Evolutionary conservation across 2,329 filamentous ascomycete species (phyloP), one percentile per base, ranked within the genome.

Genomic region (Teratosphaeria destructans): DNA sequence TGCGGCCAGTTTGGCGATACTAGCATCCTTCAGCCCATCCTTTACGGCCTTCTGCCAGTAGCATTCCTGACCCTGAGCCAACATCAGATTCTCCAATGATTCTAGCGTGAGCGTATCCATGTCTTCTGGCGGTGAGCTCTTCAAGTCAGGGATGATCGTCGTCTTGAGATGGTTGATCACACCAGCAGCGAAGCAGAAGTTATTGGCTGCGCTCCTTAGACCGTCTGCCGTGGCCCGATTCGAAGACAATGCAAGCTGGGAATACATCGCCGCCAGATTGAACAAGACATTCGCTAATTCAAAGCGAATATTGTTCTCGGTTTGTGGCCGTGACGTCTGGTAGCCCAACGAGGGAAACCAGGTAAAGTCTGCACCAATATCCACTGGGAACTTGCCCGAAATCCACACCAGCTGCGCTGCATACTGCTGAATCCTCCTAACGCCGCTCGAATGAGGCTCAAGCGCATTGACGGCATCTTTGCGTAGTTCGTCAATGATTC

Each of bases 31-130:
- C 76, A 96, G 85, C 27, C 87, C 86, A 71, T 96, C 93, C 78
- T 95, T 92, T 60, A 95, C 92, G 0, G 94, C 93, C 72, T 96
- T 97, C 67, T 94, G 88, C 94, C 94, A 99, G 74, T 94, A 97
- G 72, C 92, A 97, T 76, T 99, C 94, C 71, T 99, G 94, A 32
- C 88, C 92, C 72, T 99, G 91, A 0, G 92, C 93, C 10, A 99
- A 81, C 72, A 95, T 85, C 34, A 99, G 80, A 72, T 93, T 84
- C 66, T 89, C 84, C 54, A 97, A 76, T 57, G 89, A 90, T 67
- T 93, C 88, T 55, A 99, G 79, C 0, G 92, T 96, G 69, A 89
- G 83, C 56, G 85, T 82, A 68, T 99, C 94, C 91, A 99, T 95
- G 71, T 99, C 94, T 71, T 97, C 94, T 1, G 94, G 92, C 0